These are phyloP conservation scores for Hyparrhenia diplandra DNA, from an alignment of 176 grass and related monocot genomes.

Conservation along the genomic window DNA sequence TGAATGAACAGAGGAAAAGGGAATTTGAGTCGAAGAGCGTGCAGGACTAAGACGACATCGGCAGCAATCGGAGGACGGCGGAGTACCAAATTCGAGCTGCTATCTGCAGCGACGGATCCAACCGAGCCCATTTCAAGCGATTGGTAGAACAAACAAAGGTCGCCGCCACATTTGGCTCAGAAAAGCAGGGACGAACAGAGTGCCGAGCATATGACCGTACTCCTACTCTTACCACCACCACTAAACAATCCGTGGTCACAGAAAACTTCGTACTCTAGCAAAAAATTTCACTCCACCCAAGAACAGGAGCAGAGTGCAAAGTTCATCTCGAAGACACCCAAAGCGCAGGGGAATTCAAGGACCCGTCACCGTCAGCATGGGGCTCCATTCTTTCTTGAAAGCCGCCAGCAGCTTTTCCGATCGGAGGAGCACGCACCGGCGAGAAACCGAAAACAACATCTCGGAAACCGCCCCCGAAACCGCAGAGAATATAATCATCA, in stretches of 20 bases:
- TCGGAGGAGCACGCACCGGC: not conserved
- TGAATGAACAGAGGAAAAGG: constrained; percentile 16
- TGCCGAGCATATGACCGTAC: not conserved
- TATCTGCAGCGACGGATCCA: constrained; percentile 37
- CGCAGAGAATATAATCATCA: constrained; percentile 33
- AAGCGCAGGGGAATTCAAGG: constrained; percentile 12
- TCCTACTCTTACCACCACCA: too few species aligned
- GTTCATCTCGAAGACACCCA: not conserved
- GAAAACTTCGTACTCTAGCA: not conserved
- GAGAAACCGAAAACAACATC: not conserved
- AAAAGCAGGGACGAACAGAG: constrained; percentile 20
- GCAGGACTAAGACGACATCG: not conserved
- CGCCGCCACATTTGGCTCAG: not conserved
- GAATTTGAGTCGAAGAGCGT: constrained; percentile 12
- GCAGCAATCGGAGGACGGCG: constrained; percentile 9
- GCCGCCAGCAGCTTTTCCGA: constrained; percentile 27
- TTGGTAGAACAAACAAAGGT: constrained; percentile 17
- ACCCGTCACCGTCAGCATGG: constrained; percentile 21
- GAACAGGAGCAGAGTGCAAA: not conserved
- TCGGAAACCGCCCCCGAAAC: constrained; percentile 15
- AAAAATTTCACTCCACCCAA: not conserved
- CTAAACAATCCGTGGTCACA: not conserved
- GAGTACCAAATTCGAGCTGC: constrained; percentile 53
- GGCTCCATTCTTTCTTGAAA: constrained; percentile 18
- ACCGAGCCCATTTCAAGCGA: constrained; percentile 52